phyloP scores from a whole-genome alignment of 169 alveolate genomes.

The Plasmodium coatneyi region DNA sequence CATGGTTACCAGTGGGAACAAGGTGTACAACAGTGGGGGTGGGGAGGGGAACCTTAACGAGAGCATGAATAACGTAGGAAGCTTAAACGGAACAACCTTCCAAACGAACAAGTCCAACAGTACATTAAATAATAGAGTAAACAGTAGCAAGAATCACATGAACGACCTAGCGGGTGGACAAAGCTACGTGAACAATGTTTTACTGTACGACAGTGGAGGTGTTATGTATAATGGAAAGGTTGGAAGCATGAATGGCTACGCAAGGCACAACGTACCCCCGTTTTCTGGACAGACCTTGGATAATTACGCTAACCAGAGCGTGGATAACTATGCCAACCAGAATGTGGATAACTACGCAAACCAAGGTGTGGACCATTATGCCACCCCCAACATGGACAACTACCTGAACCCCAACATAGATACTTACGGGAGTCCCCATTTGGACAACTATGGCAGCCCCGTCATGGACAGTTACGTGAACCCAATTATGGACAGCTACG shows the following conservation, averaged over 20 bases:
- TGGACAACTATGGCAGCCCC: background rate
- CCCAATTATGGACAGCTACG: background rate
- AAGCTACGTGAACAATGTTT: constrained; percentile 14
- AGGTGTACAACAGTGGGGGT: background rate
- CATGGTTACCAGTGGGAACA: background rate
- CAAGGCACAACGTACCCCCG: background rate
- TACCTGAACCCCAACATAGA: background rate
- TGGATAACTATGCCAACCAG: background rate
- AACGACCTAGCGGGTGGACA: background rate
- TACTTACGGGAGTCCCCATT: background rate
- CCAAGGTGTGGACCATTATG: background rate
- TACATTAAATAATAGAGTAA: background rate
- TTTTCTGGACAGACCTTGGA: background rate
- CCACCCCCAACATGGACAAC: background rate
- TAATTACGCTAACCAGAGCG: background rate
- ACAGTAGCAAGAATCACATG: background rate
- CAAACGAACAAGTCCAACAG: background rate
- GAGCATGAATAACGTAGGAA: background rate
- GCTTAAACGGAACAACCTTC: background rate
- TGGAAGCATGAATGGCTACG: background rate
- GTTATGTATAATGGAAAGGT: constrained; percentile 8
- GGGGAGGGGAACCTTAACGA: background rate
- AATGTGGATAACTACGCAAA: background rate
- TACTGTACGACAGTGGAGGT: constrained; percentile 6
- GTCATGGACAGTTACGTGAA: background rate